A percentile compares a stretch with the other conserved stretches of the same genome.
Conservation (phyloP, 1,284 basidiomycete species). For the Phellopilus nigrolimitatus region DNA sequence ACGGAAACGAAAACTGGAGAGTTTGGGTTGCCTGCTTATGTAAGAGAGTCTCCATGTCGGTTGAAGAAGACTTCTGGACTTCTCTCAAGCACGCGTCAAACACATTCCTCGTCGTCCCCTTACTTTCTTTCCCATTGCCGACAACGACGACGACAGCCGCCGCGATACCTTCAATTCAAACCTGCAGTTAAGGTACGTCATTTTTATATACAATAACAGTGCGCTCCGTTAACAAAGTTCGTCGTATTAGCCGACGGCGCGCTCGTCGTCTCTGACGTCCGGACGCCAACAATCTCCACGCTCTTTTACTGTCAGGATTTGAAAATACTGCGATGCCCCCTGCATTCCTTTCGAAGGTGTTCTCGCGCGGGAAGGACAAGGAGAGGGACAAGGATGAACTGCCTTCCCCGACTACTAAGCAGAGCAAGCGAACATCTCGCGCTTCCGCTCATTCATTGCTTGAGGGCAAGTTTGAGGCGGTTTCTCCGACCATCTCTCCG, state of each 20-base stretch:
- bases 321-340: constrained; percentile 9
- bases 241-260: constrained; percentile 5
- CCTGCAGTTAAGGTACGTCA: not conserved
- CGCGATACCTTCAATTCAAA: not conserved
- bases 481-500: constrained; percentile 51
- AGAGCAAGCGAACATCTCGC: constrained; percentile 27
- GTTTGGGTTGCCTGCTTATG: too few species aligned
- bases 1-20: too few species aligned
- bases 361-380: constrained; percentile 16
- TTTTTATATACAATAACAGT: not conserved
- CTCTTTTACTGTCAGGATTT: not conserved
- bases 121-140: not conserved
- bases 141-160: not conserved
- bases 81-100: not conserved
- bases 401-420: constrained; percentile 26
- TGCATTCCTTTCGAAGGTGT: constrained; percentile 16
- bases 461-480: constrained; percentile 68
- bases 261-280: not conserved
- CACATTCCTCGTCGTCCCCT: not conserved
- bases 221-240: not conserved
- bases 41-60: too few species aligned
- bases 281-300: not conserved
- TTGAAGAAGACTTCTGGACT: not conserved
- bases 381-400: constrained; percentile 39
- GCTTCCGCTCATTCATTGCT: constrained; percentile 47